Base-by-base conservation (phyloP, 2,329 filamentous ascomycete species). In the Aspergillus quadrilineatus region DNA sequence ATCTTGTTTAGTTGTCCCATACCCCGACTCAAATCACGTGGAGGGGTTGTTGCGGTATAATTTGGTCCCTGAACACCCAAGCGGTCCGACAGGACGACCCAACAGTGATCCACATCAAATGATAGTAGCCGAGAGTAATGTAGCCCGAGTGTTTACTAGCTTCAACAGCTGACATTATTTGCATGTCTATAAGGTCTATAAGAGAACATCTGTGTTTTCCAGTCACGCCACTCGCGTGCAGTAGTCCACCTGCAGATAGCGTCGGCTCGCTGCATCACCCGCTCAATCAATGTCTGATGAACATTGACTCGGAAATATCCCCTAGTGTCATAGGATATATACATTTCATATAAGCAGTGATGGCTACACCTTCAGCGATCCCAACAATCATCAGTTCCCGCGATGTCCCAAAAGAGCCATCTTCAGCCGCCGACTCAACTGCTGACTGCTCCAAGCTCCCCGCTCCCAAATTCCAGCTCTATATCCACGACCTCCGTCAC, bases 401-500 rank as follows among this genome's bases (percentile, higher is more conserved):
- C 36, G 47, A 42, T 22, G 6, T 37, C 32, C 46, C 29, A 28
- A 50, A 43, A 50, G 22, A 53, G 28, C 50, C 39, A 32, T 7
- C 37, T 43, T 12, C 28, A 22, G 12, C 39, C 39, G 17, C 22
- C 49, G 10, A 17, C n/a, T 36, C 22, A 43, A 14, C 30, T 32
- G 9, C 17, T 45, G 60, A 59, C 54, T 50, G 63, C 28, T 54
- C 46, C 9, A 28, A 50, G 10, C 47, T 63, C n/a, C 69, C 68
- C 12, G 62, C 62, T 30, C 70, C 70, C 36, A 75, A 72, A 47
- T 60, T 75, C 36, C 73, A 71, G 10, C 69, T 76, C 29, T 67
- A 73, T 29, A 62, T 68, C 26, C 60, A 73, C 42, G 80, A 84
- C 61, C 71, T 84, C 37, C 75, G 74, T 36, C 77, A 80, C 73